phyloP scores from a whole-genome alignment of 768 basidiomycete species.

The Lactarius quietus region DNA sequence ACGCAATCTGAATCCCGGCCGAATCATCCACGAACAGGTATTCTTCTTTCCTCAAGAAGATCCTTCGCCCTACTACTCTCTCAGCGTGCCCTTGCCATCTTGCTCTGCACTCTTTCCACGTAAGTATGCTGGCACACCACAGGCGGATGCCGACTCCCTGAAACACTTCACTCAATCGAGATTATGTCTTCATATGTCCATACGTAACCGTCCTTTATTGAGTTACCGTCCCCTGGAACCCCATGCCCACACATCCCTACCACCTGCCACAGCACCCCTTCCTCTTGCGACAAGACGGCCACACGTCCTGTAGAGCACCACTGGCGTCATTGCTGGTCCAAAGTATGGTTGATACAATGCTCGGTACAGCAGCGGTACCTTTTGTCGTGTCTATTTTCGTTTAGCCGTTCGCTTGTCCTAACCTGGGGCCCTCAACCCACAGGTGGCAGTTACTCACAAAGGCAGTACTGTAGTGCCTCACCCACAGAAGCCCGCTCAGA shows the following conservation, averaged over 20 bases:
- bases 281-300: background rate
- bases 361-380: background rate
- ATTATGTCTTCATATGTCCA: background rate
- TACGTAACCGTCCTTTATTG: background rate
- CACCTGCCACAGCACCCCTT: background rate
- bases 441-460: background rate
- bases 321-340: background rate
- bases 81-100: no score
- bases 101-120: background rate
- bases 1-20: conserved; percentile 18
- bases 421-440: background rate
- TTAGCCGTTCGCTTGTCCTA: background rate
- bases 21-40: background rate
- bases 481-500: background rate
- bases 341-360: background rate
- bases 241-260: background rate
- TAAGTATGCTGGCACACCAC: background rate
- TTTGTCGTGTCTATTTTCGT: background rate
- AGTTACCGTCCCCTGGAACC: background rate
- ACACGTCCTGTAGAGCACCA: background rate
- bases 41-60: background rate
- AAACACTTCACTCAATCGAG: background rate
- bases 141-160: background rate
- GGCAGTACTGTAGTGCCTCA: background rate
- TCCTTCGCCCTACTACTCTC: no score